A percentile compares a stretch with the other conserved stretches of the same genome.
Evolutionary conservation across 495 filamentous ascomycete genomes (phyloP).

Genomic region (Penicillium pancosmium): DNA sequence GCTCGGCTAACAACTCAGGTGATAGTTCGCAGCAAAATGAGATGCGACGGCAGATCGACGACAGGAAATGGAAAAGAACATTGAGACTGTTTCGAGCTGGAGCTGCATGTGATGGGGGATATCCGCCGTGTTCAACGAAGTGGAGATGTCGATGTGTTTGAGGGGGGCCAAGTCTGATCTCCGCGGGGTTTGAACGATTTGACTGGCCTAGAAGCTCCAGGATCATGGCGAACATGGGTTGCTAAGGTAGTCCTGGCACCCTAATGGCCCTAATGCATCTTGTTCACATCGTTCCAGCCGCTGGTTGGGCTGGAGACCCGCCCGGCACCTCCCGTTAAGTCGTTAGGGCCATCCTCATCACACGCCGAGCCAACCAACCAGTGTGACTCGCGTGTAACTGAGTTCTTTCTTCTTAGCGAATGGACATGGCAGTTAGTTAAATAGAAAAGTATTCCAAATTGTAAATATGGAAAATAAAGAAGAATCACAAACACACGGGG

Average conservation of each 20-base stretch:
- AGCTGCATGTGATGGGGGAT: constrained; percentile 11
- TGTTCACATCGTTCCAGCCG: constrained; percentile 24
- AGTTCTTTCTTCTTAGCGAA: background rate
- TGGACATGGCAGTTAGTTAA: background rate
- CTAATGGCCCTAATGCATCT: constrained; percentile 38
- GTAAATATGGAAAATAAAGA: too few relatives aligned
- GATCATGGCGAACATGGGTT: constrained; percentile 17
- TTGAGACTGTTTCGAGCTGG: constrained; percentile 9
- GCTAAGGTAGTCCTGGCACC: constrained; percentile 11
- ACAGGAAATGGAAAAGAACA: constrained; percentile 6
- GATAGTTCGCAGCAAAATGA: constrained; percentile 7
- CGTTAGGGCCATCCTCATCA: constrained; percentile 32
- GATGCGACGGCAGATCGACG: constrained; percentile 1
- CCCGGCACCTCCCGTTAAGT: constrained; percentile 29
- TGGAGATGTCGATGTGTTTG: constrained; percentile 10
- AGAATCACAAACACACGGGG: background rate
- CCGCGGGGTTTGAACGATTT: constrained; percentile 16
- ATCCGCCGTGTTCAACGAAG: constrained; percentile 4
- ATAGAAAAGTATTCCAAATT: too few relatives aligned
- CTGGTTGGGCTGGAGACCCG: constrained; percentile 31
- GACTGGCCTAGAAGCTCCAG: constrained; percentile 24
- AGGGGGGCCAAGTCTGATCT: constrained; percentile 16
- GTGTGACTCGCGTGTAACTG: constrained; percentile 8
- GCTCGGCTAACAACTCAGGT: constrained; percentile 9
- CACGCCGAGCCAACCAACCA: constrained; percentile 8